These are phyloP conservation scores for Peronospora farinosa DNA, from an alignment of 352 stramenopile genomes.

Conservation along the genomic window DNA sequence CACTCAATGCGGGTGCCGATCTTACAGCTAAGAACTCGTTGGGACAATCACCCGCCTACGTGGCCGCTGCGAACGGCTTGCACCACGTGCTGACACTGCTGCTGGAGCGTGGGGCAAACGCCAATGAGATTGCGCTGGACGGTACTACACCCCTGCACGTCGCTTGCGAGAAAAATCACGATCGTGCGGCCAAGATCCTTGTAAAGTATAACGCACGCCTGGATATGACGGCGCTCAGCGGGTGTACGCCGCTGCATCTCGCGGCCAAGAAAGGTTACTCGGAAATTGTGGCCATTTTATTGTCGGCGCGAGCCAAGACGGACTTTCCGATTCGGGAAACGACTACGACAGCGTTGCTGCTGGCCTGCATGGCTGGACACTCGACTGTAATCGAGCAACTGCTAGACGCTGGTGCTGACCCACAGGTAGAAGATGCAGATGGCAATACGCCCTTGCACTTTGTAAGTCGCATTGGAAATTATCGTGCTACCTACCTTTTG, in stretches of 20 bases:
- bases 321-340: conserved; percentile 41
- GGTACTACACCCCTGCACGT: conserved; percentile 49
- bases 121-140: conserved; percentile 48
- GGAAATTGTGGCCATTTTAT: conserved; percentile 40
- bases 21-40: conserved; percentile 42
- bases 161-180: conserved; percentile 59
- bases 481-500: conserved; percentile 70
- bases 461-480: conserved; percentile 63
- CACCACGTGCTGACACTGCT: conserved; percentile 61
- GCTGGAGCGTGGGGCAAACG: conserved; percentile 54
- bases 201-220: conserved; percentile 50
- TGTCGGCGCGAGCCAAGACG: conserved; percentile 37
- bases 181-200: conserved; percentile 48
- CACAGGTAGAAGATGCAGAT: conserved; percentile 65
- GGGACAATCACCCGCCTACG: conserved; percentile 53
- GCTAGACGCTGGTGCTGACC: conserved; percentile 65
- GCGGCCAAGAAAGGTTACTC: conserved; percentile 48
- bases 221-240: conserved; percentile 37
- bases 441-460: conserved; percentile 83
- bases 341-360: conserved; percentile 63
- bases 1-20: conserved; percentile 51
- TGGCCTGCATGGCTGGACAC: conserved; percentile 51
- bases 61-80: conserved; percentile 50
- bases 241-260: conserved; percentile 54
- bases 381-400: conserved; percentile 62